These are phyloP conservation scores for Tetradesmus obliquus DNA, from an alignment of 139 green algal species.

Conservation along the genomic window DNA sequence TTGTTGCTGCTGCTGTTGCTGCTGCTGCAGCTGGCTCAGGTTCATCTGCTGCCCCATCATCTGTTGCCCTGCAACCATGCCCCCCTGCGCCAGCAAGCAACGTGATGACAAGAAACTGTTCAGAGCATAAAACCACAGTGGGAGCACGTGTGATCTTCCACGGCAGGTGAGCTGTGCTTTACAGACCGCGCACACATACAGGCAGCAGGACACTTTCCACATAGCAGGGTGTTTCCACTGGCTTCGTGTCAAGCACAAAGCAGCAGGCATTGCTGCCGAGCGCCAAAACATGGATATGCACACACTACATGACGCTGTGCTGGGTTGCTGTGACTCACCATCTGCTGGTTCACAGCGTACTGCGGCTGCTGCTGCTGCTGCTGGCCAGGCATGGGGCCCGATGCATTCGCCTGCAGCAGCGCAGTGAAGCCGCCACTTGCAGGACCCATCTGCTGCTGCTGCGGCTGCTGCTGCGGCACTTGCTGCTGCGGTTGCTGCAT, in stretches of 20 bases:
- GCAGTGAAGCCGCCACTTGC: constrained; percentile 24
- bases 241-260: too few relatives aligned
- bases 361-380: constrained; percentile 20
- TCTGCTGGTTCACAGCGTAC: constrained; percentile 8
- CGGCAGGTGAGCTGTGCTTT: too few relatives aligned
- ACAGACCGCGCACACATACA: too few relatives aligned
- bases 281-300: neutral
- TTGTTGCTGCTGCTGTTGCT: constrained; percentile 11
- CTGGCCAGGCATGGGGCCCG: neutral
- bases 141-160: too few relatives aligned
- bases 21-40: neutral
- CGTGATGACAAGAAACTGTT: too few relatives aligned
- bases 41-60: neutral
- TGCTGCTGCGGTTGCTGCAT: constrained; percentile 6
- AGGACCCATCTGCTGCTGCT: constrained; percentile 28
- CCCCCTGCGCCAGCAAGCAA: too few relatives aligned
- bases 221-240: too few relatives aligned
- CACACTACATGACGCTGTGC: neutral
- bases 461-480: neutral
- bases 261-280: neutral
- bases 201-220: too few relatives aligned
- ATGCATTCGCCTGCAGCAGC: neutral
- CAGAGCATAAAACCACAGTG: too few relatives aligned
- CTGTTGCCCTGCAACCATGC: neutral
- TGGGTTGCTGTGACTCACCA: neutral